A percentile compares a stretch with the other conserved stretches of the same genome.
Conservation (phyloP, 176 grass and related monocot species). For the Puya raimondii region DNA sequence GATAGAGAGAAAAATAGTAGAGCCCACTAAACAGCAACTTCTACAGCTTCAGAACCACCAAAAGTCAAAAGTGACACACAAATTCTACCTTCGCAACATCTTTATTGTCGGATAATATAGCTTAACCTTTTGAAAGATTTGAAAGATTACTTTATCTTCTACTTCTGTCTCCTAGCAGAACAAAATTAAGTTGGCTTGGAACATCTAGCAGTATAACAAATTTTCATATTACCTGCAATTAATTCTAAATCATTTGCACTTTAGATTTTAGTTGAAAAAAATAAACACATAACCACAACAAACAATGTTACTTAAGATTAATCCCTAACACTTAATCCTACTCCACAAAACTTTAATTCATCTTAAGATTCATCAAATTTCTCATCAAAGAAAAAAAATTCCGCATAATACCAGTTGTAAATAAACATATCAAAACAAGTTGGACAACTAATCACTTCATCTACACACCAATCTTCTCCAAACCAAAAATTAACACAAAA, state of each 20-base stretch:
- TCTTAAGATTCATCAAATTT: too few species aligned
- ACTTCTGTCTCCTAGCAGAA: background rate
- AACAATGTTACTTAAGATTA: background rate
- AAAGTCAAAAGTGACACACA: slow-evolving; percentile 3
- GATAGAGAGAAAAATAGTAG: background rate
- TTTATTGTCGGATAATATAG: background rate
- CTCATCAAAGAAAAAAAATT: too few species aligned
- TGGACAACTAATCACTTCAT: too few species aligned
- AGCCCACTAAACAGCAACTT: slow-evolving; percentile 2
- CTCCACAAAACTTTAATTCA: too few species aligned
- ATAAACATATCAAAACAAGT: too few species aligned
- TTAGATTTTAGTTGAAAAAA: background rate
- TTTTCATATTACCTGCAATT: background rate
- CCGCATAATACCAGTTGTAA: too few species aligned
- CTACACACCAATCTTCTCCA: too few species aligned
- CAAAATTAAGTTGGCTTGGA: background rate
- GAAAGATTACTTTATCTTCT: background rate
- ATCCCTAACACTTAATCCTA: too few species aligned
- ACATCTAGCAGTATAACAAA: background rate
- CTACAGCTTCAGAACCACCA: slow-evolving; percentile 12
- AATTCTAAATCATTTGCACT: background rate
- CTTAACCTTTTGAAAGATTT: background rate
- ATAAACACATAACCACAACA: background rate
- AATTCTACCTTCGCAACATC: background rate
- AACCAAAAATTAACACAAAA: too few species aligned